These are phyloP conservation scores for Castanea crenata DNA, from an alignment of 306 rosid genomes.

Conservation along the genomic window DNA sequence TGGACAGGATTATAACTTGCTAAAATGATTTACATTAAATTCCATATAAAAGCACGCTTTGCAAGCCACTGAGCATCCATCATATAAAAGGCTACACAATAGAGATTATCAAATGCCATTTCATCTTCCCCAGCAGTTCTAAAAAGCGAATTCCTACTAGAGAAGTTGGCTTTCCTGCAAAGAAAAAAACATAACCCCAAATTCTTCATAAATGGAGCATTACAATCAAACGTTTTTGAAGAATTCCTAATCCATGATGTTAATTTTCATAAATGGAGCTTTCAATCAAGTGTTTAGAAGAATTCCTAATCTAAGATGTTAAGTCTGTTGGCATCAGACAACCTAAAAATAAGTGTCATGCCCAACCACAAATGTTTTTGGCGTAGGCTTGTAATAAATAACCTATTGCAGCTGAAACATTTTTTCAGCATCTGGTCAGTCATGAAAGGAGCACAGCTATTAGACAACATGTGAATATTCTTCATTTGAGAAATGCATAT, in stretches of 20 bases:
- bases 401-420: not conserved
- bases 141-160: constrained; percentile 60
- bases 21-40: constrained; percentile 60
- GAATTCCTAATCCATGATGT: not conserved
- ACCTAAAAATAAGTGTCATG: not conserved
- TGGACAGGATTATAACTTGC: not conserved
- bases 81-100: constrained; percentile 78
- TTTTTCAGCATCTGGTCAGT: not conserved
- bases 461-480: not conserved
- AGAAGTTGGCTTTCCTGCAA: constrained; percentile 66
- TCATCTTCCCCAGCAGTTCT: constrained; percentile 66
- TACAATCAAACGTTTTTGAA: not conserved
- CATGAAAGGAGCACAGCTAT: not conserved
- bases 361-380: not conserved
- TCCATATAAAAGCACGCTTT: constrained; percentile 86
- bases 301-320: not conserved
- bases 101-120: constrained; percentile 84
- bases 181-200: not conserved
- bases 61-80: constrained; percentile 99
- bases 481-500: constrained; percentile 6
- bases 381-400: not conserved
- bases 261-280: not conserved
- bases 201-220: not conserved
- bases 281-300: not conserved
- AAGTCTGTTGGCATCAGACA: not conserved